phyloP scores from a whole-genome alignment of 108 stramenopile species.

The Cyclostephanos invisitatus region DNA sequence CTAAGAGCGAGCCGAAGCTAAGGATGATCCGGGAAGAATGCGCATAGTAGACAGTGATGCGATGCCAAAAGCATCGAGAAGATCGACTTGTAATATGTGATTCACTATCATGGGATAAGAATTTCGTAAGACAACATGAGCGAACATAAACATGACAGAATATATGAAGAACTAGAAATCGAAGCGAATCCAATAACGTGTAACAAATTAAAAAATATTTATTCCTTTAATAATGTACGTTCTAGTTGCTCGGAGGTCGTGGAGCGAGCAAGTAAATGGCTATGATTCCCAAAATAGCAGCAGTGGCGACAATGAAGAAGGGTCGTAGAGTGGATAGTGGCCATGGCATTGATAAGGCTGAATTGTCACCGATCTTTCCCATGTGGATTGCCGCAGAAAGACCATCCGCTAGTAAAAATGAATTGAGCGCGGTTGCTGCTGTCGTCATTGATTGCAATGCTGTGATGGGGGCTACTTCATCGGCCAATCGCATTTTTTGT shows the following conservation, averaged over 20 bases:
- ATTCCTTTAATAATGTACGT: background rate
- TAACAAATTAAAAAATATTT: too few relatives aligned
- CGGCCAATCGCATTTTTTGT: background rate
- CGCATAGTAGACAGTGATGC: too few relatives aligned
- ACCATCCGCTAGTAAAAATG: conserved; percentile 37
- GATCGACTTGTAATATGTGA: too few relatives aligned
- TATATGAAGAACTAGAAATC: too few relatives aligned
- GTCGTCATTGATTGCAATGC: conserved; percentile 1
- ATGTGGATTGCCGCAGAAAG: conserved; percentile 34
- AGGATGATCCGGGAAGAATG: too few relatives aligned
- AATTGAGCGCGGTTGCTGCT: conserved; percentile 5
- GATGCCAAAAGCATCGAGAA: too few relatives aligned
- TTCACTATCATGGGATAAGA: too few relatives aligned
- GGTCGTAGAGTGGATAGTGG: conserved; percentile 38
- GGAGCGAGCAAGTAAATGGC: conserved; percentile 36
- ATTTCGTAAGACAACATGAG: too few relatives aligned
- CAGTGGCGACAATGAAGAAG: conserved; percentile 45
- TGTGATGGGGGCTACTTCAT: conserved; percentile 14
- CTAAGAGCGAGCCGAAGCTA: too few relatives aligned
- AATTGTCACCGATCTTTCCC: background rate
- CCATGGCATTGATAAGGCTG: conserved; percentile 10
- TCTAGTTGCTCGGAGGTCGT: conserved; percentile 44
- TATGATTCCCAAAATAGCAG: conserved; percentile 36
- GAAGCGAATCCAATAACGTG: too few relatives aligned
- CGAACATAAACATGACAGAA: too few relatives aligned